Conservation (phyloP, 768 basidiomycete species). For the Ephemerocybe angulata region DNA sequence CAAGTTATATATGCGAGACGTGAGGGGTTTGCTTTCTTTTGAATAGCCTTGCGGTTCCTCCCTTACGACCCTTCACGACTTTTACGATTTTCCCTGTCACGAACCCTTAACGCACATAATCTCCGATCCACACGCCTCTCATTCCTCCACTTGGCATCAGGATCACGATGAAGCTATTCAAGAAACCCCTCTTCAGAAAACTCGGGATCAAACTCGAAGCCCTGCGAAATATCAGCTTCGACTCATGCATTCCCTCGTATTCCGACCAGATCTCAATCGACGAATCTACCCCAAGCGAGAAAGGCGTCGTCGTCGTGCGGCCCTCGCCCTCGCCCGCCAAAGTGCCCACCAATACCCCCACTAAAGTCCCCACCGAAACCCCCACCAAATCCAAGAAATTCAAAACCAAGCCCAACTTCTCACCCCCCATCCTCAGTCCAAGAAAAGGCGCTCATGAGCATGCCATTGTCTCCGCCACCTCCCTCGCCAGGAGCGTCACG, state of each 20-base stretch:
- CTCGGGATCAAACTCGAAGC: not conserved
- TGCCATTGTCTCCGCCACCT: too few relatives aligned
- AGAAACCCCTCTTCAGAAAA: not conserved
- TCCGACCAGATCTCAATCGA: not conserved
- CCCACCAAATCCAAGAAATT: too few relatives aligned
- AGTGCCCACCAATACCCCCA: not conserved
- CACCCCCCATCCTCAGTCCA: not conserved
- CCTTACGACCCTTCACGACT: not conserved
- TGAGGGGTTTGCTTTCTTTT: not conserved
- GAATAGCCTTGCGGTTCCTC: not conserved
- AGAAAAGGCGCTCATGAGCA: too few relatives aligned
- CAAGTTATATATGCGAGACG: not conserved
- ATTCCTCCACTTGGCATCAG: not conserved
- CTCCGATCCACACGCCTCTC: not conserved
- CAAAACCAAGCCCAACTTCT: not conserved
- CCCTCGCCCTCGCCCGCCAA: not conserved
- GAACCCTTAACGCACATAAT: not conserved
- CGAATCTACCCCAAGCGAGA: not conserved
- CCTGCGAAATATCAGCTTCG: not conserved
- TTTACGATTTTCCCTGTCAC: not conserved
- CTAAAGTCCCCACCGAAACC: not conserved
- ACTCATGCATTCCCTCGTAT: not conserved
- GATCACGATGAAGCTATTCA: conserved; percentile 1
- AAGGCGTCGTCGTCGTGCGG: not conserved
- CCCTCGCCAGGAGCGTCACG: too few relatives aligned